Evolutionary conservation across 345 rosid species (phyloP).

Genomic region (Eucalyptus decipiens): DNA sequence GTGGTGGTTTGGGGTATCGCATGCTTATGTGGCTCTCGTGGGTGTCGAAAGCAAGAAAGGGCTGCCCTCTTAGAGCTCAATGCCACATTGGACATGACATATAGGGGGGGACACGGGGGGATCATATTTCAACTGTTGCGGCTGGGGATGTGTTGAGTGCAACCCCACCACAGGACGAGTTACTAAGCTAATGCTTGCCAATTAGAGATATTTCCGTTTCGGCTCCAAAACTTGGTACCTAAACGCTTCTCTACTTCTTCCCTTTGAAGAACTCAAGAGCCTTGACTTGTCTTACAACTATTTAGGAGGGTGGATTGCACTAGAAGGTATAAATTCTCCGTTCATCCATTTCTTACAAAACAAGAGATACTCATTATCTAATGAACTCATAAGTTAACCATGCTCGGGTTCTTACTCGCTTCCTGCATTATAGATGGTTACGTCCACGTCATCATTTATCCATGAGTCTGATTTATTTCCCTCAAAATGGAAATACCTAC

Average conservation of each 20-base stretch:
- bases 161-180: background rate
- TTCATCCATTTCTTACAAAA: no score
- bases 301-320: background rate
- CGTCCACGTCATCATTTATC: background rate
- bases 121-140: background rate
- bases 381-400: background rate
- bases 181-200: background rate
- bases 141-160: background rate
- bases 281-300: fast-evolving
- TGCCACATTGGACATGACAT: fast-evolving
- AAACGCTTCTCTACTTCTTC: background rate
- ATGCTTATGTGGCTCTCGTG: background rate
- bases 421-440: background rate
- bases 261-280: background rate
- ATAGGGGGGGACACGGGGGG: fast-evolving
- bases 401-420: fast-evolving
- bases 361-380: background rate
- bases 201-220: fast-evolving
- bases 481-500: fast-evolving
- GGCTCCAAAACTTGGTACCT: background rate
- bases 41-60: background rate
- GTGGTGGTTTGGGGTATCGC: background rate
- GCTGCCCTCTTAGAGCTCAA: background rate
- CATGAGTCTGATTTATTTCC: background rate
- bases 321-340: fast-evolving